Conservation (phyloP, 2,329 filamentous ascomycete genomes). For the Dothiorella sarmentorum region DNA sequence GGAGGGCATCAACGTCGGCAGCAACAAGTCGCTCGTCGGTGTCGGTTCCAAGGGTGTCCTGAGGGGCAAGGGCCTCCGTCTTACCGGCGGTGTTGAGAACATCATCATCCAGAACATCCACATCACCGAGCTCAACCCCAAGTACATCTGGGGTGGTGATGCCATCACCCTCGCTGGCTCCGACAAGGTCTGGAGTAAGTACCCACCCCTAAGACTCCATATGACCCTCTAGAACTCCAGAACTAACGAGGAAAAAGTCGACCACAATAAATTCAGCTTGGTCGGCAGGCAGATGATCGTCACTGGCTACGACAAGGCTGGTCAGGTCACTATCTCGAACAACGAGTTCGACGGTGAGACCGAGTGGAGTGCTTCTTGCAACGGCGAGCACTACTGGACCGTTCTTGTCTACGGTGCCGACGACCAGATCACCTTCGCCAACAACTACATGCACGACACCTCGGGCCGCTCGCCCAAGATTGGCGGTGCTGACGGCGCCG, state of each 20-base stretch:
- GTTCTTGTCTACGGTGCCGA: conserved; percentile 38
- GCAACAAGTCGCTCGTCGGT: conserved; percentile 44
- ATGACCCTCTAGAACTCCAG: no score
- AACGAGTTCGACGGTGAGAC: conserved; percentile 46
- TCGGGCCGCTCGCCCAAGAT: conserved; percentile 47
- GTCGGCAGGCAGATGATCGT: conserved; percentile 47
- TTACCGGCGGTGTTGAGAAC: conserved; percentile 35
- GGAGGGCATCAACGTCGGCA: conserved; percentile 33
- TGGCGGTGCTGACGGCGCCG: conserved; percentile 29
- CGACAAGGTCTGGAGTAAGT: conserved; percentile 33
- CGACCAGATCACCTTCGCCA: conserved; percentile 42
- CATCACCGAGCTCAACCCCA: conserved; percentile 37
- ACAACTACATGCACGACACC: conserved; percentile 47
- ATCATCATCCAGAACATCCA: conserved; percentile 43
- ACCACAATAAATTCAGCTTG: conserved; percentile 31
- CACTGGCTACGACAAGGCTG: conserved; percentile 20
- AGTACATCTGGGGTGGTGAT: conserved; percentile 40
- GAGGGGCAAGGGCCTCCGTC: conserved; percentile 41
- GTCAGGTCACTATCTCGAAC: conserved; percentile 46
- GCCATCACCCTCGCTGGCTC: conserved; percentile 36
- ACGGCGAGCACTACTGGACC: conserved; percentile 24
- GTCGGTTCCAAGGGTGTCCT: conserved; percentile 40
- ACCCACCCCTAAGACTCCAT: no score
- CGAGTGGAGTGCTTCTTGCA: conserved; percentile 43
- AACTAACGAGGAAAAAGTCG: not conserved